These are phyloP conservation scores for Aspergillus biplanus DNA, from an alignment of 495 filamentous ascomycete genomes.

Conservation along the genomic window DNA sequence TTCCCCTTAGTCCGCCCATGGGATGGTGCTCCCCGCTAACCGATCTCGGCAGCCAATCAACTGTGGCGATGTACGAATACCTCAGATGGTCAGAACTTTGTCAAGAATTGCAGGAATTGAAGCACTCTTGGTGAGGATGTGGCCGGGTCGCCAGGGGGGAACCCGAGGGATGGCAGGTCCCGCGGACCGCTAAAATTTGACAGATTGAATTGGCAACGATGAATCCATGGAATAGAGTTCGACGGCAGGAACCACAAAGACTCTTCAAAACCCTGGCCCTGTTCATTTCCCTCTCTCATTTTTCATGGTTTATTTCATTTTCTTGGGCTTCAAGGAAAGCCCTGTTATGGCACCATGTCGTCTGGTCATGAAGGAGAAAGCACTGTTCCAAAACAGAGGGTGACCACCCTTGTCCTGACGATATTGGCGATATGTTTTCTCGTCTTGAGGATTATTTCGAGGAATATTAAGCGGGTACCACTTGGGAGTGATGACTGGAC, in stretches of 20 bases:
- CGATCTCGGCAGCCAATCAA: neutral
- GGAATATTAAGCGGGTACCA: conserved; percentile 8
- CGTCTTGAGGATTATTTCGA: conserved; percentile 5
- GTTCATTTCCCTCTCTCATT: neutral
- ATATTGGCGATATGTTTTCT: conserved; percentile 9
- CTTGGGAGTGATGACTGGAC: conserved; percentile 17
- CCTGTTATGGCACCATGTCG: conserved; percentile 3
- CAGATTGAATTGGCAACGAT: no score
- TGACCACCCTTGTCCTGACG: conserved; percentile 11
- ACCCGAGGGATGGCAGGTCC: no score
- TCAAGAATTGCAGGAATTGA: neutral
- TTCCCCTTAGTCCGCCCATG: neutral
- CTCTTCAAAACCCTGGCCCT: neutral
- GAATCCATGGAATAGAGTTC: neutral
- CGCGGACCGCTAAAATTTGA: no score
- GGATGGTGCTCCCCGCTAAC: neutral
- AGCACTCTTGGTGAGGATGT: no score
- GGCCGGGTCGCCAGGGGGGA: no score
- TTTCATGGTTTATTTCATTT: neutral
- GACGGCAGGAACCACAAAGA: neutral
- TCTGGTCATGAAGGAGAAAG: neutral
- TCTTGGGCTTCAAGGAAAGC: neutral
- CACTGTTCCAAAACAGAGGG: conserved; percentile 10
- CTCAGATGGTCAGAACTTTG: no score
- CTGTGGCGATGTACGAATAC: no score